Evolutionary conservation across 2,329 filamentous ascomycete genomes (phyloP).

Genomic region (Colletotrichum siamense): DNA sequence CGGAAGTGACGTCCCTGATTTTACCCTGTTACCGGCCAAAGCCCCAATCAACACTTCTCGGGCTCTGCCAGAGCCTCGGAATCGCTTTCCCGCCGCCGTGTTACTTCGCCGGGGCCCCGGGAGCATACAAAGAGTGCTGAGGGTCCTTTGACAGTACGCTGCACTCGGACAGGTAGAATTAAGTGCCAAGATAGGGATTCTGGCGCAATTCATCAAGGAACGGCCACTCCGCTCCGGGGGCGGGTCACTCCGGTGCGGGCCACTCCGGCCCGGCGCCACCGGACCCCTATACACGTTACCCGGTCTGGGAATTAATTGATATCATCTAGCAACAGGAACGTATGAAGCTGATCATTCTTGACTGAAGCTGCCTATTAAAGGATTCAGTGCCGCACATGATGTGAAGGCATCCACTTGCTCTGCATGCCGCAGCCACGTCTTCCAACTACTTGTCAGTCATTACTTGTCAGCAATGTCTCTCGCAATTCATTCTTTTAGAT

Average conservation of each 20-base stretch:
- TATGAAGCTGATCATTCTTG: rapidly evolving
- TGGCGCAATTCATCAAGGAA: neutral
- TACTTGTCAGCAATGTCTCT: neutral
- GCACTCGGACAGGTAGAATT: neutral
- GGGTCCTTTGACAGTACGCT: neutral
- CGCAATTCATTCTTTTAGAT: rapidly evolving
- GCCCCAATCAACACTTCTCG: neutral
- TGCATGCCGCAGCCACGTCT: neutral
- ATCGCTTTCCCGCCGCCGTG: neutral
- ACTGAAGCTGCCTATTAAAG: neutral
- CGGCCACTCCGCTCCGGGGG: neutral
- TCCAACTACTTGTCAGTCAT: neutral
- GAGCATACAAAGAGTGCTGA: neutral
- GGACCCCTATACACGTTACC: neutral
- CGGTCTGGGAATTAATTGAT: neutral
- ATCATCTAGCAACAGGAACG: neutral
- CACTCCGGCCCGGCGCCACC: neutral
- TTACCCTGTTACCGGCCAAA: neutral
- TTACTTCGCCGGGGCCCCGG: neutral
- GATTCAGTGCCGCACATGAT: neutral
- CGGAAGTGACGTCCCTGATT: neutral
- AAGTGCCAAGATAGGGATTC: neutral
- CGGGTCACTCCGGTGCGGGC: too few relatives aligned
- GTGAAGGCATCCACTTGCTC: neutral
- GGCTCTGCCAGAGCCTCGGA: neutral